phyloP scores from a whole-genome alignment of 306 rosid genomes.

The Astragalus membranaceus region DNA sequence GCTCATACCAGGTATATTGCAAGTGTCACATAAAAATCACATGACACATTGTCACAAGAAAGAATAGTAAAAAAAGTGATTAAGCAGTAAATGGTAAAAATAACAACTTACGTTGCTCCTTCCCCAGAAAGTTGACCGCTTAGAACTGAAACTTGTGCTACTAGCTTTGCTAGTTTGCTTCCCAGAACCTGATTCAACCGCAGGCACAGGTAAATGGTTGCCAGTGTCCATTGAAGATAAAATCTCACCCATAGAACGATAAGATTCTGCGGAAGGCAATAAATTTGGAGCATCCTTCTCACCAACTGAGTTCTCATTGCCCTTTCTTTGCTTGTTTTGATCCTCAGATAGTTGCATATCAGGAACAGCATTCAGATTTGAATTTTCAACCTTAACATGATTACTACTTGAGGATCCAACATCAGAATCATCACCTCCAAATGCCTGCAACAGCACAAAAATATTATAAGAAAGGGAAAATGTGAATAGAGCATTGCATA shows the following conservation, averaged over 20 bases:
- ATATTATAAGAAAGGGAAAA: background rate
- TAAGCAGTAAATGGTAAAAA: background rate
- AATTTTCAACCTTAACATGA: slow-evolving; percentile 48
- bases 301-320: slow-evolving; percentile 36
- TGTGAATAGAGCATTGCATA: too few relatives aligned
- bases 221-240: slow-evolving; percentile 76
- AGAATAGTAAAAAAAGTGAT: background rate
- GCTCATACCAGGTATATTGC: background rate
- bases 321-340: slow-evolving; percentile 50
- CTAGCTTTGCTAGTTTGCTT: slow-evolving; percentile 61
- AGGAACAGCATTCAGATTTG: slow-evolving; percentile 41
- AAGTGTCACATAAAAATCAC: background rate
- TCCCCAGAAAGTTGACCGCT: slow-evolving; percentile 93
- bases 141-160: slow-evolving; percentile 48
- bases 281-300: slow-evolving; percentile 49
- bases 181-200: slow-evolving; percentile 49
- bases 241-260: slow-evolving; percentile 87
- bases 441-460: slow-evolving; percentile 44
- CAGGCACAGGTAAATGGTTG: slow-evolving; percentile 41
- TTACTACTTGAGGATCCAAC: slow-evolving; percentile 74
- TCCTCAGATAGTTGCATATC: slow-evolving; percentile 47
- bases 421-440: slow-evolving; percentile 75
- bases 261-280: slow-evolving; percentile 62
- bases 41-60: background rate
- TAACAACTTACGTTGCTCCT: slow-evolving; percentile 77